Conservation (phyloP, 164 flowering plant genomes). For the Litsea cubeba region DNA sequence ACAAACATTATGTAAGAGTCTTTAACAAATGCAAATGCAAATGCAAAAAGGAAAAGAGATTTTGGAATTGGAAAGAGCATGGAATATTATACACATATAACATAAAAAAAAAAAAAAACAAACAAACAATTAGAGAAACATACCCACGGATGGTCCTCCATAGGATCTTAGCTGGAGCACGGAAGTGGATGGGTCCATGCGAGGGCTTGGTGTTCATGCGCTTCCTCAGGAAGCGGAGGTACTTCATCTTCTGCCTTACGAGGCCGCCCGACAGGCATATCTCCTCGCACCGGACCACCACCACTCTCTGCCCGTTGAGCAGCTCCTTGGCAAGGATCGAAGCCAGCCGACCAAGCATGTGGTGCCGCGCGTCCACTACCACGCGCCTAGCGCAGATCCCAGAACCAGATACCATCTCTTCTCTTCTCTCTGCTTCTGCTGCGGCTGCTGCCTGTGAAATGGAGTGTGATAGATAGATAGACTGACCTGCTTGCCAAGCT, state of each 20-base stretch:
- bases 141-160: conserved; percentile 82
- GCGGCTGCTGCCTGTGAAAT: too few relatives aligned
- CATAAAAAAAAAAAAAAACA: too few relatives aligned
- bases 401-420: conserved; percentile 41
- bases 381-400: conserved; percentile 43
- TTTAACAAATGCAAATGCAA: too few relatives aligned
- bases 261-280: conserved; percentile 68
- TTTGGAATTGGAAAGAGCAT: too few relatives aligned
- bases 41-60: too few relatives aligned
- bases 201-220: conserved; percentile 86
- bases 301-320: conserved; percentile 47
- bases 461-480: too few relatives aligned
- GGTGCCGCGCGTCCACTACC: conserved; percentile 50
- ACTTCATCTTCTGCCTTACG: conserved; percentile 79
- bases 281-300: conserved; percentile 55
- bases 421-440: background rate
- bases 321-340: conserved; percentile 54
- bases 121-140: too few relatives aligned
- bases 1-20: too few relatives aligned
- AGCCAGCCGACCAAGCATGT: conserved; percentile 48
- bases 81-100: too few relatives aligned
- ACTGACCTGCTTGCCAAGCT: too few relatives aligned
- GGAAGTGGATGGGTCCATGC: conserved; percentile 78
- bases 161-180: conserved; percentile 72
- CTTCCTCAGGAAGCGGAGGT: conserved; percentile 62